Evolutionary conservation across 345 rosid species (phyloP).

Genomic region (Pelargonium nanum): DNA sequence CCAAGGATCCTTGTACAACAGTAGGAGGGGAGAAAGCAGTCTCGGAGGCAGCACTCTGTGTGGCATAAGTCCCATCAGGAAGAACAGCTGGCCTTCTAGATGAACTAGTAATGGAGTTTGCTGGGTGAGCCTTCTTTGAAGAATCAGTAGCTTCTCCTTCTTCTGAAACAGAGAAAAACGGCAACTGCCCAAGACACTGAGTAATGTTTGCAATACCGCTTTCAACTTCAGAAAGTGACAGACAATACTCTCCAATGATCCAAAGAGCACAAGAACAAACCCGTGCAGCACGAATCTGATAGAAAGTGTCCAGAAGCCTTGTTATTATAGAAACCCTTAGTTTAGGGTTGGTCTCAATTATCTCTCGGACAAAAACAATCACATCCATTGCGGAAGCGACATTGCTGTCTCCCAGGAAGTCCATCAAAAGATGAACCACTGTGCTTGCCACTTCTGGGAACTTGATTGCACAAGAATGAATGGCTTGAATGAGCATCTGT

Average conservation of each 20-base stretch:
- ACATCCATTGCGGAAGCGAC: constrained; percentile 87
- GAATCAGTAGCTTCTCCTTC: constrained; percentile 60
- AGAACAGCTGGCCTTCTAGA: constrained; percentile 83
- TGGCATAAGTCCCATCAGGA: constrained; percentile 85
- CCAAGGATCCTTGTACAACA: constrained; percentile 59
- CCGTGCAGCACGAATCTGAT: constrained; percentile 81
- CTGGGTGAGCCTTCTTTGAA: constrained; percentile 45
- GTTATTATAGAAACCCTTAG: constrained; percentile 76
- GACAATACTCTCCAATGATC: constrained; percentile 87
- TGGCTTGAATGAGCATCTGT: constrained; percentile 90
- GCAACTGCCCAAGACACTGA: constrained; percentile 84
- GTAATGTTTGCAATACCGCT: constrained; percentile 66
- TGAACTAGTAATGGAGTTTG: constrained; percentile 46
- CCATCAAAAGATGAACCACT: constrained; percentile 84
- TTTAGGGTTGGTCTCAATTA: constrained; percentile 75
- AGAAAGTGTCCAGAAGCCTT: constrained; percentile 77
- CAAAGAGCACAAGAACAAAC: constrained; percentile 88
- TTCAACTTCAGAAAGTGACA: constrained; percentile 78
- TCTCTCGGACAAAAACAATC: constrained; percentile 67
- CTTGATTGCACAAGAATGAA: constrained; percentile 79
- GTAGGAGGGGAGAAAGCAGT: constrained; percentile 71
- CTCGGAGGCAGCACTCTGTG: constrained; percentile 90
- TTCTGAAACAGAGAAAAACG: constrained; percentile 58
- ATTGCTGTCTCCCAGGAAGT: constrained; percentile 80
- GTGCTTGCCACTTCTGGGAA: constrained; percentile 94